A percentile compares a stretch with the other conserved stretches of the same genome.
Conservation (phyloP, 129 eudicot species). For the Flaveria linearis region DNA sequence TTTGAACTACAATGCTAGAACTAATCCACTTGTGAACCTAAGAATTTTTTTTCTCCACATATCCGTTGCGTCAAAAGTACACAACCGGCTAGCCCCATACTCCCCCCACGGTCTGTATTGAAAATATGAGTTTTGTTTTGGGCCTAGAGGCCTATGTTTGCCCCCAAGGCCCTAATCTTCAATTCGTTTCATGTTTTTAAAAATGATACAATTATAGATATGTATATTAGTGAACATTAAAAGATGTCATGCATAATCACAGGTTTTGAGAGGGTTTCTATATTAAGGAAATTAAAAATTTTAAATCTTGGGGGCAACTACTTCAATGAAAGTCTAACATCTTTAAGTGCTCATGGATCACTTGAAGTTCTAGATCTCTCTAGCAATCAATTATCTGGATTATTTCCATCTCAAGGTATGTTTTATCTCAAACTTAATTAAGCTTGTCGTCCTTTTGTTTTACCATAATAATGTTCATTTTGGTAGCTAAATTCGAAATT, state of each 20-base stretch:
- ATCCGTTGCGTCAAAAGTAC: no score
- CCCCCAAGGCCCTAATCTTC: no score
- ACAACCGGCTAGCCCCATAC: no score
- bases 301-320: not conserved
- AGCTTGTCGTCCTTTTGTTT: not conserved
- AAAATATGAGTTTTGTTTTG: no score
- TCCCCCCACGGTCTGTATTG: not conserved
- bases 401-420: not conserved
- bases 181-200: no score
- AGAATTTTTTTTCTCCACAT: no score
- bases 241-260: not conserved
- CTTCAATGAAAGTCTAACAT: slow-evolving; percentile 19
- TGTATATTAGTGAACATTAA: no score
- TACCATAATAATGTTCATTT: not conserved
- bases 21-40: no score
- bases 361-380: not conserved
- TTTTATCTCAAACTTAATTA: not conserved
- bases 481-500: no score
- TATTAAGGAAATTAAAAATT: slow-evolving; percentile 17
- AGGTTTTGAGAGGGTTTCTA: not conserved
- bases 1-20: no score
- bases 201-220: no score
- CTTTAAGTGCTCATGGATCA: slow-evolving; percentile 10
- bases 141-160: no score
- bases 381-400: not conserved